Conservation (phyloP, 78 protist genomes). For the Dictyostelium capitatum region DNA sequence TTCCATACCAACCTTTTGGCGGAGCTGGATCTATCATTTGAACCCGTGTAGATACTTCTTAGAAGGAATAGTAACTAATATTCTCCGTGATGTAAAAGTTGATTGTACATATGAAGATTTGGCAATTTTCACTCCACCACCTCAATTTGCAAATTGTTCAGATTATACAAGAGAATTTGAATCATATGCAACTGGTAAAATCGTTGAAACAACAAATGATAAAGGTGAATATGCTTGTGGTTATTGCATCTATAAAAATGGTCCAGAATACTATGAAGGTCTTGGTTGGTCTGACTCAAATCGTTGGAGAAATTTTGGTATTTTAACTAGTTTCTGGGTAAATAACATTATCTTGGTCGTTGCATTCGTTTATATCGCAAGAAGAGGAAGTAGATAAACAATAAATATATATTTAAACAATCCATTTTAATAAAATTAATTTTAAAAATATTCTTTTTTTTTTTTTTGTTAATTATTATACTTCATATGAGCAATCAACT, state of each 20-base stretch:
- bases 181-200: neutral
- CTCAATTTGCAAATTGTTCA: slow-evolving; percentile 2
- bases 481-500: slow-evolving; percentile 31
- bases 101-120: slow-evolving; percentile 32
- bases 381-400: slow-evolving; percentile 64
- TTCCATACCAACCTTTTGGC: slow-evolving; percentile 25
- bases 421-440: too few species aligned
- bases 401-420: too few species aligned
- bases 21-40: slow-evolving; percentile 44
- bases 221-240: slow-evolving; percentile 29
- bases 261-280: slow-evolving; percentile 27
- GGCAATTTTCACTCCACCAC: slow-evolving; percentile 24
- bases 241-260: slow-evolving; percentile 47
- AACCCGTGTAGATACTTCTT: slow-evolving; percentile 53
- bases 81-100: neutral
- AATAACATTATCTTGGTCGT: slow-evolving; percentile 7
- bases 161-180: slow-evolving; percentile 9
- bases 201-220: neutral
- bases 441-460: too few species aligned
- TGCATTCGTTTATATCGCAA: slow-evolving; percentile 28
- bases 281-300: neutral
- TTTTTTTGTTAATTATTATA: too few species aligned
- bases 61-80: slow-evolving; percentile 68
- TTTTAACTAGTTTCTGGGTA: slow-evolving; percentile 32
- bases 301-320: slow-evolving; percentile 54